phyloP scores from a whole-genome alignment of 441 rosid genomes.

The Pelargonium citronellum region DNA sequence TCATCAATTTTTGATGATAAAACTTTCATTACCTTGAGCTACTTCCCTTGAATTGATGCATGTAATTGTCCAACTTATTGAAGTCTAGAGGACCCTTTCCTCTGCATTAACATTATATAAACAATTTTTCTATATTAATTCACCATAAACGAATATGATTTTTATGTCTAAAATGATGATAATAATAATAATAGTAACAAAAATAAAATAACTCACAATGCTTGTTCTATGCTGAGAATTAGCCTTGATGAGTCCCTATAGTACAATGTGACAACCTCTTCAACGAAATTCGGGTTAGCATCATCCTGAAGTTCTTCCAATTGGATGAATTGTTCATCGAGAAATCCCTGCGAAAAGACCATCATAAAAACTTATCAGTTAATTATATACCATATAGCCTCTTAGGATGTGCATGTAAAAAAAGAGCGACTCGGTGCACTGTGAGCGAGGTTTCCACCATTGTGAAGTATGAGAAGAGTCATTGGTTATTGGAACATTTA shows the following conservation, averaged over 20 bases:
- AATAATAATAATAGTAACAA: neutral
- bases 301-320: slow-evolving; percentile 93
- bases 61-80: slow-evolving; percentile 52
- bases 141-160: neutral
- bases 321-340: slow-evolving; percentile 80
- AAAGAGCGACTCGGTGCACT: too few species aligned
- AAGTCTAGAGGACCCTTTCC: slow-evolving; percentile 64
- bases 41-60: slow-evolving; percentile 96
- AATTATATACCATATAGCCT: too few species aligned
- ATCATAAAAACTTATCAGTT: too few species aligned
- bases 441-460: too few species aligned
- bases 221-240: slow-evolving; percentile 53
- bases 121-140: too few species aligned
- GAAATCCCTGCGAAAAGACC: slow-evolving; percentile 54
- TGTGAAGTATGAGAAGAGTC: too few species aligned
- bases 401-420: too few species aligned
- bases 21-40: too few species aligned
- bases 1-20: too few species aligned
- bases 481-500: too few species aligned
- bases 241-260: slow-evolving; percentile 75
- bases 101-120: slow-evolving; percentile 37
- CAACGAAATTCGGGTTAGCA: slow-evolving; percentile 86
- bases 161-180: neutral
- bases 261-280: slow-evolving; percentile 73
- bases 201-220: slow-evolving; percentile 40